Percentiles rank a stretch among this genome's conserved stretches.
Evolutionary conservation across 2,329 filamentous ascomycete species (phyloP).

Genomic region (Paraphaeosphaeria sporulosa): DNA sequence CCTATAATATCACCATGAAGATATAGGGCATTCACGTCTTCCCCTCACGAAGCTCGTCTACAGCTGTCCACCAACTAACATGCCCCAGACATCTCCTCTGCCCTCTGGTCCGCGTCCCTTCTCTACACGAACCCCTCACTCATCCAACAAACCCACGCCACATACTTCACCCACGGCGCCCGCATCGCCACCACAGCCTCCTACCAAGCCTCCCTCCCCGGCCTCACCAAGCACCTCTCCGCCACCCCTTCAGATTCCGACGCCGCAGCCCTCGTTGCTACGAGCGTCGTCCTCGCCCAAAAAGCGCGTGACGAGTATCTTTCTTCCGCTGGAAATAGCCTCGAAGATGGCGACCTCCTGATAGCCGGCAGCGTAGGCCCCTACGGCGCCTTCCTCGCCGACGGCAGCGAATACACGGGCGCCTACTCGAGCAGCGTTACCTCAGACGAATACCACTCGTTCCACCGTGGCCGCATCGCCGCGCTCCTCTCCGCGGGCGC

Average conservation of each 20-base stretch:
- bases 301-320: slow-evolving; percentile 46
- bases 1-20: no score
- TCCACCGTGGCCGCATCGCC: slow-evolving; percentile 54
- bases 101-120: slow-evolving; percentile 56
- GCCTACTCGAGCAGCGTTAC: slow-evolving; percentile 43
- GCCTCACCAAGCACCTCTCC: slow-evolving; percentile 49
- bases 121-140: slow-evolving; percentile 50
- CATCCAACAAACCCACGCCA: slow-evolving; percentile 54
- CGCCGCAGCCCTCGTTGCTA: slow-evolving; percentile 47
- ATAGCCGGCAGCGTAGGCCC: slow-evolving; percentile 58
- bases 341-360: slow-evolving; percentile 27
- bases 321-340: slow-evolving; percentile 14
- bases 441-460: slow-evolving; percentile 46
- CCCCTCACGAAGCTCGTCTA: no score
- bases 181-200: slow-evolving; percentile 57
- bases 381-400: slow-evolving; percentile 56
- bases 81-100: slow-evolving; percentile 48
- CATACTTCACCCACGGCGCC: slow-evolving; percentile 56
- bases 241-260: slow-evolving; percentile 42
- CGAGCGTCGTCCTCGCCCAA: slow-evolving; percentile 52
- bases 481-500: slow-evolving; percentile 52
- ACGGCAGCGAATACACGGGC: slow-evolving; percentile 57
- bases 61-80: background rate
- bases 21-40: no score
- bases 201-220: slow-evolving; percentile 56